A percentile compares a stretch with the other conserved stretches of the same genome.
Conservation (phyloP, 306 rosid species). For the Bauhinia variegata region DNA sequence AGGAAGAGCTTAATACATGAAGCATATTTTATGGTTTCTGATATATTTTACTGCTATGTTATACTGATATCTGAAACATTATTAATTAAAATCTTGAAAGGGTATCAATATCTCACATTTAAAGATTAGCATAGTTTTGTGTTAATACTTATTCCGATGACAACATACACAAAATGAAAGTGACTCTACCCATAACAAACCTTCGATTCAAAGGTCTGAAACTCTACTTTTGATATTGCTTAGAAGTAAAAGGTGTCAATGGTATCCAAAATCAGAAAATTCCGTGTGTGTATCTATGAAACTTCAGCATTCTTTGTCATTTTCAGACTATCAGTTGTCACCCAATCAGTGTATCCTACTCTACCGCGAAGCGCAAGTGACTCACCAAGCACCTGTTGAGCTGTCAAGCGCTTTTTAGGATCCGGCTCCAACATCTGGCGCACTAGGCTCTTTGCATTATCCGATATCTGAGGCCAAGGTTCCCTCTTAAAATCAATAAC, state of each 20-base stretch:
- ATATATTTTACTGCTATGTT: background rate
- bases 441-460: conserved; percentile 93
- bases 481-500: conserved; percentile 95
- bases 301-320: background rate
- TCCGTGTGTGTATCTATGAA: background rate
- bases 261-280: conserved; percentile 3
- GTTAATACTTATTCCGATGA: conserved; percentile 11
- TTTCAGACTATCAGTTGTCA: background rate
- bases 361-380: conserved; percentile 28
- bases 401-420: conserved; percentile 86
- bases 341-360: conserved; percentile 13
- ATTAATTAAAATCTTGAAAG: background rate
- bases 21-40: background rate
- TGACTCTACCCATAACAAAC: background rate
- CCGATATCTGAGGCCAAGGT: conserved; percentile 99
- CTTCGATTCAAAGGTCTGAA: no score
- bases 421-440: conserved; percentile 90
- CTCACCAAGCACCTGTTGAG: conserved; percentile 98
- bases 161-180: conserved; percentile 10
- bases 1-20: conserved; percentile 19
- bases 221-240: background rate
- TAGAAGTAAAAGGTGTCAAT: background rate
- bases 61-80: background rate
- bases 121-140: background rate
- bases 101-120: background rate